Evolutionary conservation across 2,329 filamentous ascomycete genomes (phyloP), one percentile per base, ranked within the genome.

Genomic region (Cladophialophora yegresii): DNA sequence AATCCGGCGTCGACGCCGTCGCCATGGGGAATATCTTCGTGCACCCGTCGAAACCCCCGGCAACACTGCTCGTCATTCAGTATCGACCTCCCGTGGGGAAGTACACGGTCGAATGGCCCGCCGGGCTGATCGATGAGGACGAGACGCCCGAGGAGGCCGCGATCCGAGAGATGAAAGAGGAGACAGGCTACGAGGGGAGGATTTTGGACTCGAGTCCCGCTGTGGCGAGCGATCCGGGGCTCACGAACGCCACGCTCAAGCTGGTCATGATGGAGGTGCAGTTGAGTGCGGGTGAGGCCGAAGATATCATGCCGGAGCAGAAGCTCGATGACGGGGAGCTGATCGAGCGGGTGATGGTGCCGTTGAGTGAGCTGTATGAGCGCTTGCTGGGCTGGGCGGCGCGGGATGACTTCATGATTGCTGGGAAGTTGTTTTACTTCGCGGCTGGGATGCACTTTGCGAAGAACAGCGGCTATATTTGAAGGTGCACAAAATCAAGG

Each of bases 171-270:
- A 75, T 87, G 56, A 84, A 80, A 66, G 85, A 87, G 74, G 85
- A 87, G 73, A 87, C 85, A 0, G 85, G 85, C 16, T 87, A 86
- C 71, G 80, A 86, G 68, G 87, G 84, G 53, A 77, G 74, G 5
- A 74, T 81, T 16, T 65, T 79, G 2, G 81, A 85, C 73, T 85
- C 83, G n/a, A 85, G 84, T 43, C 86, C 87, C 7, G 81, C 87
- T 58, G 88, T 90, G 79, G 88, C 86, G 62, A 85, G 86, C 70
- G 88, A 87, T 73, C 85, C 85, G 1, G 85, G 85, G 26, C 77
- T 87, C 78, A 85, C 80, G 63, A 84, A 80, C 62, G 83, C 85
- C 57, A 87, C 86, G 70, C 85, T 87, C 83, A 81, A 85, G 76
- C 76, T 87, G 66, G 84, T 83, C 62, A 85, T 84, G 73, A 83